Conservation (phyloP, 345 rosid species). For the Eucalyptus regnans region DNA sequence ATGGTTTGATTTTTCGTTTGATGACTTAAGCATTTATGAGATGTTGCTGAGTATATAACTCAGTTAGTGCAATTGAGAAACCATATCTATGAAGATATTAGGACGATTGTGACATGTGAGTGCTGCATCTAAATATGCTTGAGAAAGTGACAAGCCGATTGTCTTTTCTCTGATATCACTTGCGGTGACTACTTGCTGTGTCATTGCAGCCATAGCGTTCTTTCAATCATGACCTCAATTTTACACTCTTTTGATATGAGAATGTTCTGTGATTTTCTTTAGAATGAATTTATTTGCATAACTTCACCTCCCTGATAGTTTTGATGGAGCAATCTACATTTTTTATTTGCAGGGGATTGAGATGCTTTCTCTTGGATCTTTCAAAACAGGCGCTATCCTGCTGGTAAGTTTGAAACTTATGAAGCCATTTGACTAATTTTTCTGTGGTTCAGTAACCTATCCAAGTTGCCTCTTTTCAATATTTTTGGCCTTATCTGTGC, state of each 20-base stretch:
- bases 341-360: constrained; percentile 72
- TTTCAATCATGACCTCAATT: background rate
- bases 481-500: background rate
- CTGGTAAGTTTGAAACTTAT: constrained; percentile 12
- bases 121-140: background rate
- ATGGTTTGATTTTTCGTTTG: background rate
- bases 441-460: background rate
- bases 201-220: background rate
- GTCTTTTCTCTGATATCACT: background rate
- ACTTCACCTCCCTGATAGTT: background rate
- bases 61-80: background rate
- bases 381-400: constrained; percentile 95
- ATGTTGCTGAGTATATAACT: background rate
- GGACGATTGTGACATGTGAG: background rate
- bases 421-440: background rate
- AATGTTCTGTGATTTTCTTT: background rate
- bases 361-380: constrained; percentile 98
- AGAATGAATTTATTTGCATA: background rate
- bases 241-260: background rate
- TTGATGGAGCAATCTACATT: background rate
- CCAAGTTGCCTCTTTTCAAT: background rate
- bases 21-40: background rate
- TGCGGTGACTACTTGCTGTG: background rate
- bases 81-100: background rate
- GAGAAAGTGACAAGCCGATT: background rate